phyloP scores from a whole-genome alignment of 768 basidiomycete species.

The Boletus edulis region DNA sequence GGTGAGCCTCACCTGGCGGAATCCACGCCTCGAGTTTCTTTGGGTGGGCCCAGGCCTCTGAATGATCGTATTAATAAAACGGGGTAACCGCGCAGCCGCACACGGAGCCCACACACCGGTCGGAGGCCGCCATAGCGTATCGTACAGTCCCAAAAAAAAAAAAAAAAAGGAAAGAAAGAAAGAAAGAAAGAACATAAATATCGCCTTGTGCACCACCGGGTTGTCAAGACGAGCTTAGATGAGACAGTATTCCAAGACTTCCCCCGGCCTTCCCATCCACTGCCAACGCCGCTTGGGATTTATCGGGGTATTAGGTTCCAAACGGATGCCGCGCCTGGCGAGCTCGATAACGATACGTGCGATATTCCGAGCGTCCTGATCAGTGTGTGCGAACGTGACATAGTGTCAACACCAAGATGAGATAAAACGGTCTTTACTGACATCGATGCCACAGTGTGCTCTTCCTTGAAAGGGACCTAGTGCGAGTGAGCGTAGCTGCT shows the following conservation, averaged over 20 bases:
- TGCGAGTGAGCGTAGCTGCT: constrained; percentile 72
- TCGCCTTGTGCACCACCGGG: constrained; percentile 9
- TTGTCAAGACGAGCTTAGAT: constrained; percentile 11
- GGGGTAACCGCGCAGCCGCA: too few relatives aligned
- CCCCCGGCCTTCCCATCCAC: constrained; percentile 83
- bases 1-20: too few relatives aligned
- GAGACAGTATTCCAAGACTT: constrained; percentile 51
- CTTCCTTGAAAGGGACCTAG: constrained; percentile 79
- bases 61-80: too few relatives aligned
- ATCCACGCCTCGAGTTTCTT: too few relatives aligned
- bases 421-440: constrained; percentile 41
- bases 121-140: too few relatives aligned
- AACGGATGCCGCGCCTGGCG: constrained; percentile 59
- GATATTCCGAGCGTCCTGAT: constrained; percentile 87
- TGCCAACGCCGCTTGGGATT: constrained; percentile 66
- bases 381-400: constrained; percentile 5
- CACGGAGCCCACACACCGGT: too few relatives aligned
- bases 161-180: background rate
- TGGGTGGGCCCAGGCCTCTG: too few relatives aligned
- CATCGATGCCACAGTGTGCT: constrained; percentile 88
- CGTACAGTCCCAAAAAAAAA: too few relatives aligned
- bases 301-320: constrained; percentile 75
- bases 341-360: constrained; percentile 78
- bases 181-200: background rate
- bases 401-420: constrained; percentile 1